Evolutionary conservation across 2,329 filamentous ascomycete species (phyloP).

Genomic region (Atkinsonella hypoxylon): DNA sequence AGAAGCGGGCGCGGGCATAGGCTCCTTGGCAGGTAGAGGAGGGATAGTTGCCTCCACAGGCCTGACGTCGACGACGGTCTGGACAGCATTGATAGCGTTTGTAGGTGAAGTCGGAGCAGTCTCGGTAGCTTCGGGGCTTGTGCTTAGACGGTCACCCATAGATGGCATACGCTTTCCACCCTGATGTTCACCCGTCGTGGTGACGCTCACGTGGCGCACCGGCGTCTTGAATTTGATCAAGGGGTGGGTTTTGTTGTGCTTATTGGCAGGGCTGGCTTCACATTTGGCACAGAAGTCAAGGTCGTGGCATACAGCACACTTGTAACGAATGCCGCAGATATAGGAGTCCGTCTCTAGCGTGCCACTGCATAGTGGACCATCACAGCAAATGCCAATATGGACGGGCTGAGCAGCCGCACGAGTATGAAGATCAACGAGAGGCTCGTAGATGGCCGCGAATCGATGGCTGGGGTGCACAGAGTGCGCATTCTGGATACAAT

Average conservation of each 20-base stretch:
- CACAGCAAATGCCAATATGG: conserved; percentile 85
- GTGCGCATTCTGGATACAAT: conserved; percentile 56
- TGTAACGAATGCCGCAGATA: conserved; percentile 83
- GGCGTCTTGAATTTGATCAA: conserved; percentile 95
- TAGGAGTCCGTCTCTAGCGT: conserved; percentile 46
- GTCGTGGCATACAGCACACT: conserved; percentile 93
- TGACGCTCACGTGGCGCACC: conserved; percentile 77
- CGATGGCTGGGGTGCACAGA: conserved; percentile 71
- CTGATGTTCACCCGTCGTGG: conserved; percentile 67
- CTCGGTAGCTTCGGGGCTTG: conserved; percentile 39
- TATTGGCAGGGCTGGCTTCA: conserved; percentile 74
- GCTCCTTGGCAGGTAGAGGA: conserved; percentile 1
- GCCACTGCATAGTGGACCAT: conserved; percentile 73
- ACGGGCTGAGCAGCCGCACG: conserved; percentile 24
- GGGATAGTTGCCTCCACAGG: conserved; percentile 35
- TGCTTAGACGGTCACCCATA: conserved; percentile 53
- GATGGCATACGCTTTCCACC: conserved; percentile 51
- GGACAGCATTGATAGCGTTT: conserved; percentile 40
- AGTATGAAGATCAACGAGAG: conserved; percentile 29
- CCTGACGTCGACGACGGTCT: conserved; percentile 63
- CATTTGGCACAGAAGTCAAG: conserved; percentile 91
- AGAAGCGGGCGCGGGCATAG: conserved; percentile 4
- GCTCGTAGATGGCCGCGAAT: conserved; percentile 78
- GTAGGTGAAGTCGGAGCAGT: conserved; percentile 29
- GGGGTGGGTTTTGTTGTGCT: conserved; percentile 91